These are phyloP conservation scores for Acanthamoeba healyi DNA, from an alignment of 208 protist species.

Conservation along the genomic window DNA sequence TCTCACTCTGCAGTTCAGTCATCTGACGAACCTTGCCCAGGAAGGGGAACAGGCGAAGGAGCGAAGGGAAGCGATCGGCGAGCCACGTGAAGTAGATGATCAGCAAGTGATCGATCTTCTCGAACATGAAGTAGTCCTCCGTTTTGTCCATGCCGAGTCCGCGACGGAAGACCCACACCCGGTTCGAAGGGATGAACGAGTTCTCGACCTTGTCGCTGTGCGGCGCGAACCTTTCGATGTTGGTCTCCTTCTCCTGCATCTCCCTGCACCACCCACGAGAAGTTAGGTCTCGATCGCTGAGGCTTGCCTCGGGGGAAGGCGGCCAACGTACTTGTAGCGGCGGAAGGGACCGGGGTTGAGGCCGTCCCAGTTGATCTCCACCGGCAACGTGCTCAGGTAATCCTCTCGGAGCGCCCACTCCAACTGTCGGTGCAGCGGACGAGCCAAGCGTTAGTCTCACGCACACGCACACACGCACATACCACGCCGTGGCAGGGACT, in stretches of 20 bases:
- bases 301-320: too few species aligned
- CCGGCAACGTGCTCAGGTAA: conserved; percentile 18
- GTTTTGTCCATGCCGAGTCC: conserved; percentile 43
- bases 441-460: not conserved
- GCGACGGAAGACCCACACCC: conserved; percentile 39
- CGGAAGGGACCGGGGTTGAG: conserved; percentile 14
- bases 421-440: not conserved
- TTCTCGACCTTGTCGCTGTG: not conserved
- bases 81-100: conserved; percentile 17
- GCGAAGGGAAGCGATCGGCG: not conserved
- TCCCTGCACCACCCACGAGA: not conserved
- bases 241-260: conserved; percentile 20
- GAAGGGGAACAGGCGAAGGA: conserved; percentile 17
- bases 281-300: not conserved
- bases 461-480: not conserved
- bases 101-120: conserved; percentile 30
- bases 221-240: not conserved
- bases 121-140: conserved; percentile 32
- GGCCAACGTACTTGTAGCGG: not conserved
- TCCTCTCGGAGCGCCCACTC: conserved; percentile 39
- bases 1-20: too few species aligned
- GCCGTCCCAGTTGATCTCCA: conserved; percentile 37
- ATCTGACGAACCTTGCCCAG: conserved; percentile 26
- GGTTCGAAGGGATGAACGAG: conserved; percentile 26
- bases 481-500: not conserved